Base-by-base conservation (phyloP, 768 basidiomycete genomes). In the Mycena rebaudengoi region DNA sequence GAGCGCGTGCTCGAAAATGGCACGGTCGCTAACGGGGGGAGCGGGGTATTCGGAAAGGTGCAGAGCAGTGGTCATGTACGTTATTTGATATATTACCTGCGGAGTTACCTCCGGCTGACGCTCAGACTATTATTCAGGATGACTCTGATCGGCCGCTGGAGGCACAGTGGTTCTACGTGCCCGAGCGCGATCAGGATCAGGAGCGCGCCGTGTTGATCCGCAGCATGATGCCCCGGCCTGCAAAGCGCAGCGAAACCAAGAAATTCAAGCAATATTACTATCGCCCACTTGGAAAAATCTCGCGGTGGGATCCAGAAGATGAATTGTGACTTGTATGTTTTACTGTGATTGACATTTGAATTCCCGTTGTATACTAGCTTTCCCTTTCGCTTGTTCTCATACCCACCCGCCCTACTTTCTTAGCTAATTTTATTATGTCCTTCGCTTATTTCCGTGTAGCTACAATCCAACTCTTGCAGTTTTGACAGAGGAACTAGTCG, bases 241-340 rank as follows among this genome's bases (percentile, higher is more conserved):
- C 82, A 56, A 94, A 92, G 76, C 78, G 92, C 55, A 88, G 78
- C 46, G 90, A 87, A 76, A 94, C 91, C 73, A 92, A 90, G 83
- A 90, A 92, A 77, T 91, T 89, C 64, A 94, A 94, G 74, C 90
- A 92, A 73, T 94, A 94, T 77, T 94, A 94, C 76, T 94, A 88
- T 78, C 82, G 83, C 28, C 92, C 92, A 10, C 75, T 94, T 62
- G 88, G 79, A 29, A 92, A 90, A 77, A 87, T 90, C 23, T 85
- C 86, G 43, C 79, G 86, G 69, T 92, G 91, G 91, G 90, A 92
- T 74, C 80, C 85, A 2, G 91, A 92, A 71, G 91, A 92, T 64
- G 88, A 83, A 49, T 71, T 84, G 58, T 86, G 72, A 50, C 56
- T n/a, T n/a, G 28, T 63, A 58, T 5, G 7, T 16, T 2, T n/a